Base-by-base conservation (phyloP, 768 basidiomycete genomes). In the Tylopilus plumbeoviolaceoides region DNA sequence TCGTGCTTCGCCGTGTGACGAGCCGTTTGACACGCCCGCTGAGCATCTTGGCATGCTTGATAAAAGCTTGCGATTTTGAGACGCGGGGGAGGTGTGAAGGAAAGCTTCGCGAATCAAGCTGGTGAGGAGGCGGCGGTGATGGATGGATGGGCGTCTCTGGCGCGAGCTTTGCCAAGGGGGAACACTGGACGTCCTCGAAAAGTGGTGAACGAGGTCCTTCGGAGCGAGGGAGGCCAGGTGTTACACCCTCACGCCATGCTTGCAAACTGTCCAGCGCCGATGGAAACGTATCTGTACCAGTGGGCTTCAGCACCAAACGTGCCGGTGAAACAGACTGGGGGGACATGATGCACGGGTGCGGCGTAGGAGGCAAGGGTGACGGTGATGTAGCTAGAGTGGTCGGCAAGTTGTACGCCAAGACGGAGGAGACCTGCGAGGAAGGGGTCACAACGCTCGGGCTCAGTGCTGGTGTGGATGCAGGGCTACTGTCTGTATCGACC, bases 221-320 rank as follows among this genome's bases (percentile, higher is more conserved):
- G 31, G 57, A 51, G 38, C 20, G 61, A 56, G 59, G 54, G 21
- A 51, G 44, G 15, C 60, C 62, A 47, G 56, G 45, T 4, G 43
- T 47, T 35, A 64, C 59, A 39, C 51, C 54, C 50, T 68, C 60
- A 6, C 65, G 63, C 70, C 68, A 70, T 47, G 60, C 57, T 23
- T 69, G 59, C 49, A 69, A 52, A 48, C 49, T 43, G 39, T 70
- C 63, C 43, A 69, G 21, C n/a, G 54, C 58, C 5, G 68, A 69
- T 31, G 68, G 68, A 40, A 71, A 69, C 4, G 70, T 57, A 14
- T 65, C 59, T n/a, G 68, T 69, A 14, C 68, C 66, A 7, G 56
- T 69, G 12, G 68, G 59, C 46, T 58, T 56, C 41, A 69, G 41
- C 36, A 51, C 52, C 12, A 69, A 53, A 44, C 49, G 68, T 15